Evolutionary conservation across 2,329 filamentous ascomycete genomes (phyloP).

Genomic region (Sporothrix brasiliensis): DNA sequence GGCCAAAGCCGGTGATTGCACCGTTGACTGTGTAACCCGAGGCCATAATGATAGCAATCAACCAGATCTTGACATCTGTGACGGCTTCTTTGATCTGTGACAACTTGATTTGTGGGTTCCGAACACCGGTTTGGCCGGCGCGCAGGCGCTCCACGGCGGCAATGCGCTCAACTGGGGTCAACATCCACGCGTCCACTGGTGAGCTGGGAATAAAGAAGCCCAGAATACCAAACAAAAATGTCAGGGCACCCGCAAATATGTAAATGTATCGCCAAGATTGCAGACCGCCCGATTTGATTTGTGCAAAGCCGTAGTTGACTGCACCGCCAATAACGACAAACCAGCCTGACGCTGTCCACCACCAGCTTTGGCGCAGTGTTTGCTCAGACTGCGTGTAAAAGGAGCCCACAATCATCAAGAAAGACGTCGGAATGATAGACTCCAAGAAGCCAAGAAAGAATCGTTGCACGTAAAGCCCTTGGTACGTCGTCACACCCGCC

Average conservation of each 20-base stretch:
- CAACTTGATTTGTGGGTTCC: slow-evolving; percentile 62
- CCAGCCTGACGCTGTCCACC: slow-evolving; percentile 63
- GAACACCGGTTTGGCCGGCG: slow-evolving; percentile 64
- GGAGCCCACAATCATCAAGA: slow-evolving; percentile 64
- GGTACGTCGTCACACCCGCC: slow-evolving; percentile 45
- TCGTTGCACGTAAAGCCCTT: slow-evolving; percentile 66
- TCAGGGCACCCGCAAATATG: slow-evolving; percentile 64
- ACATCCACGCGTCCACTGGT: slow-evolving; percentile 69
- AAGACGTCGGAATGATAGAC: slow-evolving; percentile 65
- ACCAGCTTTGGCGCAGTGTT: slow-evolving; percentile 65
- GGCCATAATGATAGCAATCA: slow-evolving; percentile 69
- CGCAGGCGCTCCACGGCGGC: slow-evolving; percentile 66
- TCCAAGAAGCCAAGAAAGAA: slow-evolving; percentile 68
- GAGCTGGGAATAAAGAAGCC: slow-evolving; percentile 68
- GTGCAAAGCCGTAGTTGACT: slow-evolving; percentile 69
- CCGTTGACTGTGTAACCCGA: slow-evolving; percentile 71
- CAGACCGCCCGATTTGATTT: slow-evolving; percentile 58
- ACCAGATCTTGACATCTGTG: slow-evolving; percentile 64
- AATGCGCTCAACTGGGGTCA: slow-evolving; percentile 63
- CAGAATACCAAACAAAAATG: slow-evolving; percentile 64
- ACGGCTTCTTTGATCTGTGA: slow-evolving; percentile 61
- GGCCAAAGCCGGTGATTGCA: slow-evolving; percentile 70
- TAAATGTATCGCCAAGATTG: slow-evolving; percentile 73
- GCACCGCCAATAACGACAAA: slow-evolving; percentile 66
- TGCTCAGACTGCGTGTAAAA: slow-evolving; percentile 70